Conservation (phyloP, 768 basidiomycete species). For the Lepiota brunneoincarnata region DNA sequence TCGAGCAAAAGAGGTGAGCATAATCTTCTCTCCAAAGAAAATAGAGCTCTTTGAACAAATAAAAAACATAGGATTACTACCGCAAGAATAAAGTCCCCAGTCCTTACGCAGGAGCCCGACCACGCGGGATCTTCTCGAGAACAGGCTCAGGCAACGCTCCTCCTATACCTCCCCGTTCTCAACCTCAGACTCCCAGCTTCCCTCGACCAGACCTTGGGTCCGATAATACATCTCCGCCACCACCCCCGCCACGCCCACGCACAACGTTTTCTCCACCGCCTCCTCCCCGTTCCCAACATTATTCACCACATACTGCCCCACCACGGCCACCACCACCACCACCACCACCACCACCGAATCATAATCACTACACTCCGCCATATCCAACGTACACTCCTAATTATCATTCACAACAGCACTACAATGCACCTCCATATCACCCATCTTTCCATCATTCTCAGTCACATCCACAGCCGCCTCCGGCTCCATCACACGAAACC, state of each 20-base stretch:
- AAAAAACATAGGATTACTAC: constrained; percentile 53
- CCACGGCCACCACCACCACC: constrained; percentile 14
- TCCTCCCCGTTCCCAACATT: neutral
- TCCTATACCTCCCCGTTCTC: constrained; percentile 33
- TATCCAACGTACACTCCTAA: constrained; percentile 2
- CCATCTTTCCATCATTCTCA: constrained; percentile 7
- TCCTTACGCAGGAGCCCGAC: constrained; percentile 26
- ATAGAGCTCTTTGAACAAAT: constrained; percentile 3
- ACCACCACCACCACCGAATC: constrained; percentile 11
- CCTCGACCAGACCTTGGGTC: constrained; percentile 65
- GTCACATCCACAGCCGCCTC: constrained; percentile 12
- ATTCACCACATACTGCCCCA: constrained; percentile 11
- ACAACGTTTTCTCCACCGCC: neutral
- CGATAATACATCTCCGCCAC: constrained; percentile 30
- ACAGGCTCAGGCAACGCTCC: constrained; percentile 24
- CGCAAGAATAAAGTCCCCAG: constrained; percentile 62
- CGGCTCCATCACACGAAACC: constrained; percentile 16
- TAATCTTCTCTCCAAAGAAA: neutral
- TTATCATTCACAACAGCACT: constrained; percentile 1
- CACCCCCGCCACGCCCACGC: constrained; percentile 19
- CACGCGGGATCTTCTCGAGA: constrained; percentile 49
- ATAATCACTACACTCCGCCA: constrained; percentile 16
- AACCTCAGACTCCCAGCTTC: constrained; percentile 38
- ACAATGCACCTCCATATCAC: constrained; percentile 10
- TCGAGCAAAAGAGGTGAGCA: constrained; percentile 52